Percentiles rank a stretch among this genome's conserved stretches.
These are phyloP conservation scores for Chamaecyparis obtusa DNA, from an alignment of 75 land plant genomes.

Conservation along the genomic window DNA sequence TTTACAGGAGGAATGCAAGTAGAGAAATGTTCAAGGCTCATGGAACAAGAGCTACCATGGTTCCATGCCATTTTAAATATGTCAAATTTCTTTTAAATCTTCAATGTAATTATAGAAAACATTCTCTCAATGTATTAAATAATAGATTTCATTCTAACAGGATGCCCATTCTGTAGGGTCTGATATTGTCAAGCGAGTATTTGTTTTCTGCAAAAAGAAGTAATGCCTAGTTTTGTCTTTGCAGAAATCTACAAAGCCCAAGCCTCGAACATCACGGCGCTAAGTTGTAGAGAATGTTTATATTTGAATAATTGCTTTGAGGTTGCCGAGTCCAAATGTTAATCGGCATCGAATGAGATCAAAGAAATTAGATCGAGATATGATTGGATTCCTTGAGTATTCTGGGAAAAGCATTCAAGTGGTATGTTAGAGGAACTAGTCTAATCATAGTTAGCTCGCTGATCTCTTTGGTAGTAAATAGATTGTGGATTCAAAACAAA, in stretches of 20 bases:
- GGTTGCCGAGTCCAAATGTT: not conserved
- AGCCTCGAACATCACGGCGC: not conserved
- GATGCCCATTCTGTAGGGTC: not conserved
- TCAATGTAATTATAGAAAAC: not conserved
- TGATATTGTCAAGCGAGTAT: not conserved
- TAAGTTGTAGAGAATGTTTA: not conserved
- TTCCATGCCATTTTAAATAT: not conserved
- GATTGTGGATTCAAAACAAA: not conserved
- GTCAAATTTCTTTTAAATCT: not conserved
- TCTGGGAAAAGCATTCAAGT: not conserved
- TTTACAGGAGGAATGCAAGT: not conserved
- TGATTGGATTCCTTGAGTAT: not conserved
- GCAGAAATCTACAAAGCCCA: conserved; percentile 8
- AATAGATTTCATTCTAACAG: not conserved
- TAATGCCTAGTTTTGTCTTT: not conserved
- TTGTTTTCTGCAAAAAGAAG: not conserved
- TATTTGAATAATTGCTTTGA: not conserved
- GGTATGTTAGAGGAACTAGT: conserved; percentile 2
- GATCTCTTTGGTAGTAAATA: not conserved
- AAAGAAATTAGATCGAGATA: not conserved
- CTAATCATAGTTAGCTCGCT: not conserved
- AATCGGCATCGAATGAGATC: not conserved
- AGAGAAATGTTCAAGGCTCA: not conserved
- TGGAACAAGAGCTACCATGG: not conserved
- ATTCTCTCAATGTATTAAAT: conserved; percentile 2